Base-by-base conservation (phyloP, 257 asterid genomes). In the Rehmannia glutinosa region DNA sequence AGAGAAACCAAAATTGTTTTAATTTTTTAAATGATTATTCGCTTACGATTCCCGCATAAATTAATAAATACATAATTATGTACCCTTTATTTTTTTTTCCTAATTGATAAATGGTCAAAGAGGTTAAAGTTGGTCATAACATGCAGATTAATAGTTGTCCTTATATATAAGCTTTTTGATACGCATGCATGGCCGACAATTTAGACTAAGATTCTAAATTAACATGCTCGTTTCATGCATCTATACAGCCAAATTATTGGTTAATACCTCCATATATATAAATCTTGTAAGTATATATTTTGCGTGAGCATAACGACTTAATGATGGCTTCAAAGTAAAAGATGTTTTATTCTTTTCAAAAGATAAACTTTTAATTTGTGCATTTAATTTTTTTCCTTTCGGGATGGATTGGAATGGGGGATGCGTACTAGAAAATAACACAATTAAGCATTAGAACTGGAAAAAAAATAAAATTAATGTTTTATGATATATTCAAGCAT, bases 111-210 rank as follows among this genome's bases (percentile, higher is more conserved):
- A 46, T 20, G 30, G 16, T 30, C 30, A 45, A 42, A 70, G 41
- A 70, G 49, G 62, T 27, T 43, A 54, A 41, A 49, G 73, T 33
- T 71, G 38, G 67, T 71, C 59, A 41, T 69, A 46, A 71, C 28
- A 51, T 64, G 64, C 55, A 64, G 17, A 57, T 11, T 24, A 17
- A 41, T 33, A 39, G 2, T 5, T 13, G 25, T 8, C 12, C 3
- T 0, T 6, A 10, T 23, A 30, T 15, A 39, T 15, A 53, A 9
- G n/a, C 1, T 32, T 21, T 15, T 23, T 16, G 13, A 66, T 51
- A 57, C 72, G 80, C 84, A 80, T 77, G 86, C 87, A 77, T 75
- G 81, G 82, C 87, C 83, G 88, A 70, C 77, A 82, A 62, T 71
- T 75, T 81, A 45, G 87, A 84, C 86, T 61, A 30, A 47, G 63